Evolutionary conservation across 129 eudicot species (phyloP).

Genomic region (Saposhnikovia divaricata): DNA sequence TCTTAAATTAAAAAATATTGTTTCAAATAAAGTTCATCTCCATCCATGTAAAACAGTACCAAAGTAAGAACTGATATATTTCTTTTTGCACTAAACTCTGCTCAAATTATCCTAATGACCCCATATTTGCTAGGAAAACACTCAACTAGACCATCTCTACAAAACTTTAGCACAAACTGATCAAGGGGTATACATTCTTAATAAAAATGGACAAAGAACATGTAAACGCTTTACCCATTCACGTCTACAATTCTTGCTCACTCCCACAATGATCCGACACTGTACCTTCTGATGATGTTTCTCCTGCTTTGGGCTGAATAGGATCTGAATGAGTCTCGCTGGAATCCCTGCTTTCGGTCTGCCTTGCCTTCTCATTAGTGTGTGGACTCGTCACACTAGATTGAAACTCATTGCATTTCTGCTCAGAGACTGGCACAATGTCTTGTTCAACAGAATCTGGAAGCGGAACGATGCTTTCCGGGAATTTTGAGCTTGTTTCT

Average conservation of each 20-base stretch:
- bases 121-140: conserved; percentile 17
- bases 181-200: not conserved
- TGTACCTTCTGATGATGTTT: conserved; percentile 56
- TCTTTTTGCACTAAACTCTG: conserved; percentile 15
- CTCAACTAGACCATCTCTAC: conserved; percentile 15
- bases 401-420: conserved; percentile 9
- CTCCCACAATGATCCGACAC: conserved; percentile 34
- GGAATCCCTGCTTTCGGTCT: conserved; percentile 29
- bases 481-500: conserved; percentile 3
- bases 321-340: conserved; percentile 34
- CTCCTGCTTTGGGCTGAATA: conserved; percentile 17
- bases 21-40: not conserved
- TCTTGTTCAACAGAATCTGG: conserved; percentile 13
- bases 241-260: conserved; percentile 24
- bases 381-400: not conserved
- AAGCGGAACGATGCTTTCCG: not conserved
- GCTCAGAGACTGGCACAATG: not conserved
- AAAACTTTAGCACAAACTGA: conserved; percentile 14
- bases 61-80: conserved; percentile 3
- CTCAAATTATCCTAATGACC: conserved; percentile 4
- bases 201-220: not conserved
- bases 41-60: not conserved
- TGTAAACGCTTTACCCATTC: not conserved
- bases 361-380: conserved; percentile 12
- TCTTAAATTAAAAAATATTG: not conserved